Conservation (phyloP, 495 filamentous ascomycete genomes). For the Mycothermus thermophilus region DNA sequence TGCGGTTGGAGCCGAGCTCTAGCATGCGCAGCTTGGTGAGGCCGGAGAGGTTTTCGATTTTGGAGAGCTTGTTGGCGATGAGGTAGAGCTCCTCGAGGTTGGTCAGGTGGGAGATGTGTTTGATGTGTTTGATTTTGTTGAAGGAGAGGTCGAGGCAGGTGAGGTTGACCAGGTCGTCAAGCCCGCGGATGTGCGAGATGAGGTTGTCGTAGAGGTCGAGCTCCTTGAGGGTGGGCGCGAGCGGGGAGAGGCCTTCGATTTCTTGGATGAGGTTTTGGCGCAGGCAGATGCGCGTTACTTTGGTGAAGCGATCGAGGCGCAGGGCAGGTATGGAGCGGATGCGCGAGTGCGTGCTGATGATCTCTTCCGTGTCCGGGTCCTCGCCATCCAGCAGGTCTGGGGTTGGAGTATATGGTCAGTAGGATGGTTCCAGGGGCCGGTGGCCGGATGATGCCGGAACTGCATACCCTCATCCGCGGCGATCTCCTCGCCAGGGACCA, state of each 20-base stretch:
- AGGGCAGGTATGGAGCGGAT: constrained; percentile 68
- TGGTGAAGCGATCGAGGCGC: constrained; percentile 64
- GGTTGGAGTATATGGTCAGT: background rate
- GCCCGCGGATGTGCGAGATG: constrained; percentile 73
- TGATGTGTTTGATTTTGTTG: constrained; percentile 99
- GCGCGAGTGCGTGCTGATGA: constrained; percentile 78
- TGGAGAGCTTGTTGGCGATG: constrained; percentile 83
- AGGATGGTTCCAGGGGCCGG: too few species aligned
- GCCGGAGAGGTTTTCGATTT: constrained; percentile 72
- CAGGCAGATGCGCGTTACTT: constrained; percentile 70
- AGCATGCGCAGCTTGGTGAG: constrained; percentile 63
- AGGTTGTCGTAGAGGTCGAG: constrained; percentile 96
- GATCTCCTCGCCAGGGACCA: constrained; percentile 60
- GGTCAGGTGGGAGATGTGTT: constrained; percentile 64
- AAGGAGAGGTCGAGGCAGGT: constrained; percentile 82
- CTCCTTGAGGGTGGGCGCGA: constrained; percentile 57
- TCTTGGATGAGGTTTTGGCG: constrained; percentile 82
- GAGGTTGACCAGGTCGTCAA: constrained; percentile 63
- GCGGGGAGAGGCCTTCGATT: constrained; percentile 52
- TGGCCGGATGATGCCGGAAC: too few species aligned
- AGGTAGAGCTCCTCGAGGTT: constrained; percentile 81
- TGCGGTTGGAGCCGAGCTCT: constrained; percentile 83
- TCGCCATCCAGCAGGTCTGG: constrained; percentile 42
- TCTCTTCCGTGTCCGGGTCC: constrained; percentile 50
- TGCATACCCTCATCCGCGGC: constrained; percentile 64